A percentile compares a stretch with the other conserved stretches of the same genome.
Conservation (phyloP, 495 filamentous ascomycete genomes). For the Beverwykella pulmonaria region DNA sequence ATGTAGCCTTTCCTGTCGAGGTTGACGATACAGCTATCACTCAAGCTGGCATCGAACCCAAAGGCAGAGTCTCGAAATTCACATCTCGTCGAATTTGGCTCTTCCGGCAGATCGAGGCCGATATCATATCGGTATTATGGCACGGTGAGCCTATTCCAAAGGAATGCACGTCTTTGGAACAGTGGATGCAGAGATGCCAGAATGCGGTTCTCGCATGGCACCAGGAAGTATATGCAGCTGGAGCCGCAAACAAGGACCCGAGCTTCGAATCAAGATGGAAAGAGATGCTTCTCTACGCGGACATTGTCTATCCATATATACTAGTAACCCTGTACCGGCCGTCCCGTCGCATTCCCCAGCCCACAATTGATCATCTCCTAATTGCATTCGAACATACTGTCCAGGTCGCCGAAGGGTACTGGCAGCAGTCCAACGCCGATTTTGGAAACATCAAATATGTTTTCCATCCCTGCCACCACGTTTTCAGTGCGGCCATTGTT, state of each 20-base stretch:
- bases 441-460: conserved; percentile 32
- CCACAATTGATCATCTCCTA: conserved; percentile 6
- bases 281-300: conserved; percentile 23
- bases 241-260: conserved; percentile 19
- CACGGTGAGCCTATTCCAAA: conserved; percentile 25
- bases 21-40: conserved; percentile 25
- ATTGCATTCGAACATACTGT: conserved; percentile 20
- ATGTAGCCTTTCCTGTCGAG: conserved; percentile 23
- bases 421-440: conserved; percentile 20
- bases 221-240: conserved; percentile 9
- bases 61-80: conserved; percentile 20
- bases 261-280: conserved; percentile 21
- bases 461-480: conserved; percentile 29
- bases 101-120: conserved; percentile 24
- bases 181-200: conserved; percentile 16
- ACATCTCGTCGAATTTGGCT: conserved; percentile 22
- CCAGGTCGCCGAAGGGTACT: conserved; percentile 23
- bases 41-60: conserved; percentile 6
- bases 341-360: conserved; percentile 5
- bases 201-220: conserved; percentile 17
- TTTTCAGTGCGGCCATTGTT: conserved; percentile 16
- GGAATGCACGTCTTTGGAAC: conserved; percentile 18
- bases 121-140: conserved; percentile 23
- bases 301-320: conserved; percentile 28
- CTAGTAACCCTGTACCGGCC: conserved; percentile 23